phyloP scores from a whole-genome alignment of 768 basidiomycete genomes.

The Phanerochaete carnosa region DNA sequence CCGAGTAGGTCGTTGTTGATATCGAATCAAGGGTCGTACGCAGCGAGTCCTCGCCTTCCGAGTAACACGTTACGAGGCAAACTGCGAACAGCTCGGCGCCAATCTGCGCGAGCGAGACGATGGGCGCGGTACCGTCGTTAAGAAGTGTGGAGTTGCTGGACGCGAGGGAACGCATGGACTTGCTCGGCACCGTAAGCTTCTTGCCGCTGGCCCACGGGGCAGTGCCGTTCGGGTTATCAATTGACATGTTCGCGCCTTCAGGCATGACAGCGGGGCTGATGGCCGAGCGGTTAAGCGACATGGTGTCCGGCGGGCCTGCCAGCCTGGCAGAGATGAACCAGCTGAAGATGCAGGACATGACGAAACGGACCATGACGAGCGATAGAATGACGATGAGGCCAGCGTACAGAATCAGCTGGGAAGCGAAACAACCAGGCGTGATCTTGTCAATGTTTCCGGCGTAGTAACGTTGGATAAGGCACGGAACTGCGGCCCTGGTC shows the following conservation, averaged over 20 bases:
- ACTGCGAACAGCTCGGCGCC: constrained; percentile 94
- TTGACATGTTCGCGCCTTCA: constrained; percentile 90
- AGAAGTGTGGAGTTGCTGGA: constrained; percentile 55
- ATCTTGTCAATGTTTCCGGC: constrained; percentile 97
- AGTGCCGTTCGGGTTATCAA: constrained; percentile 87
- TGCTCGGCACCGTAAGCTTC: constrained; percentile 44
- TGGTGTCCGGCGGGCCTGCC: constrained; percentile 69
- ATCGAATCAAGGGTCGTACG: constrained; percentile 92
- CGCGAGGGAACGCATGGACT: constrained; percentile 47
- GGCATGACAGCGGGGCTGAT: constrained; percentile 97
- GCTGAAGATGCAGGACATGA: constrained; percentile 95
- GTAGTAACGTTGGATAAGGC: constrained; percentile 80
- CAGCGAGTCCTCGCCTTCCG: constrained; percentile 92
- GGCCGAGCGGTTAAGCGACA: constrained; percentile 73
- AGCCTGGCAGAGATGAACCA: constrained; percentile 91
- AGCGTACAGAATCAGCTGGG: constrained; percentile 83
- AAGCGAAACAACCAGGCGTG: constrained; percentile 93
- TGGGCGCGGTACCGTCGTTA: constrained; percentile 48
- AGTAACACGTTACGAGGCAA: constrained; percentile 96
- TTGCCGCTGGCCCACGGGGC: constrained; percentile 87
- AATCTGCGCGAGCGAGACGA: constrained; percentile 86
- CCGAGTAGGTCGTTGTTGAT: constrained; percentile 86
- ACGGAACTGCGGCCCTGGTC: constrained; percentile 68
- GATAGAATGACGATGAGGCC: constrained; percentile 79
- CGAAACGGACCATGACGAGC: constrained; percentile 87